phyloP scores from a whole-genome alignment of 768 basidiomycete species.

The Flagelloscypha sp. region DNA sequence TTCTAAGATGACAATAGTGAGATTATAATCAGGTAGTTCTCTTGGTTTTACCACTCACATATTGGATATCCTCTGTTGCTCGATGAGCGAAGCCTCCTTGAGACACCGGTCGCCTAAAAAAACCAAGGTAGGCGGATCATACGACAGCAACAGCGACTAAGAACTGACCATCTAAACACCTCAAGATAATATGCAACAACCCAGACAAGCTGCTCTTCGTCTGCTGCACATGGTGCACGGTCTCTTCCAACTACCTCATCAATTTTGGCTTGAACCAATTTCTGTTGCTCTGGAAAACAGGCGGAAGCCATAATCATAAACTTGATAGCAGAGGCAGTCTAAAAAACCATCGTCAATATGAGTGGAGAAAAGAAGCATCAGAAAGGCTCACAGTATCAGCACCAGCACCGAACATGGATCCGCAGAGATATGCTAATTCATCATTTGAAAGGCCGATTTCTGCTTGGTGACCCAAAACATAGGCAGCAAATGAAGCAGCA shows the following conservation, averaged over 20 bases:
- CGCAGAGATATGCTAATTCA: conserved; percentile 56
- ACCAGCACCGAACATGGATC: conserved; percentile 60
- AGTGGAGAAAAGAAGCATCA: neutral
- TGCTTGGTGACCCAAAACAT: conserved; percentile 47
- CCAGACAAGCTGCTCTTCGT: conserved; percentile 34
- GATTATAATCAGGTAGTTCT: no score
- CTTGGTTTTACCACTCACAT: no score
- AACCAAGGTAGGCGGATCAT: neutral
- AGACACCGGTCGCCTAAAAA: conserved; percentile 32
- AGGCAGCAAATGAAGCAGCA: conserved; percentile 44
- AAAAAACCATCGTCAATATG: neutral
- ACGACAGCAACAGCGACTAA: neutral
- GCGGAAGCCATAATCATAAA: conserved; percentile 51
- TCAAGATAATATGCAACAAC: conserved; percentile 44
- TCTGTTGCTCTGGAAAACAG: conserved; percentile 44
- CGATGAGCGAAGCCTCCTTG: conserved; percentile 55
- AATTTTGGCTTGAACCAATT: conserved; percentile 43
- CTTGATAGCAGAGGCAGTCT: conserved; percentile 51
- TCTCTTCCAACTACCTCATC: conserved; percentile 44
- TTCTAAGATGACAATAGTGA: conserved; percentile 16
- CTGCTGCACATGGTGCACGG: conserved; percentile 30
- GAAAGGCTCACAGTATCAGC: conserved; percentile 43
- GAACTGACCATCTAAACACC: conserved; percentile 33
- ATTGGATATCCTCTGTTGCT: conserved; percentile 55
- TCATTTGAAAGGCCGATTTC: conserved; percentile 46